Evolutionary conservation across 2,329 filamentous ascomycete genomes (phyloP), one percentile per base, ranked within the genome.

Genomic region (Fonsecaea multimorphosa): DNA sequence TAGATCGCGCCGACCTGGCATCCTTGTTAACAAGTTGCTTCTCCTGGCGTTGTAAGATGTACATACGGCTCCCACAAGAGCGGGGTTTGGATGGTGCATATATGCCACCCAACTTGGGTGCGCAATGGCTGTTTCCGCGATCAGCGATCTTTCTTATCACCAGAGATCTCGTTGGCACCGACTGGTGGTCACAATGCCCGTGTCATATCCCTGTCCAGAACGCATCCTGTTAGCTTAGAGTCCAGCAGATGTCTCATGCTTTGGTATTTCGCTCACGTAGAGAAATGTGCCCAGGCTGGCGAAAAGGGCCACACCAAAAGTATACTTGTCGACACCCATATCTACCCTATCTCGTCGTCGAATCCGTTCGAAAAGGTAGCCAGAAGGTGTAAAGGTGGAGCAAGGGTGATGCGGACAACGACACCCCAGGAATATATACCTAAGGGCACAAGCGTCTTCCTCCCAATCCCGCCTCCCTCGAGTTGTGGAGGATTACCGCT

Each of bases 31-130:
- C 38, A 32, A 40, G 7, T 22, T 2, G 11, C 22, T 22, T 40
- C 27, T 44, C 29, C 24, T 29, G n/a, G 14, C 29, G 32, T n/a
- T 16, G 53, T 7, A 16, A 9, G 7, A 40, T 32, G 54, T 34
- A 44, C 62, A 46, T 59, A 64, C 62, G 27, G 55, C 62, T 24
- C 62, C 55, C 31, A 59, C 62, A 60, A 64, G 62, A 27, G 32
- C 62, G 32, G 62, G 62, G 49, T 64, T 16, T 11, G 85, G 85
- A 60, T 85, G 72, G 14, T 78, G 62, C 85, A 87, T 87, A 74
- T 87, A 87, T 46, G 83, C 79, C 51, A 84, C 81, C 85, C 85
- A 87, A 71, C 84, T 86, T 69, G 83, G 73, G 72, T 87, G 85
- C 2, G 85, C 84, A 64, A 87, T 87, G 19, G 85, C 64, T 67